Evolutionary conservation across 1,284 basidiomycete species (phyloP).

Genomic region (Trametes pubescens): DNA sequence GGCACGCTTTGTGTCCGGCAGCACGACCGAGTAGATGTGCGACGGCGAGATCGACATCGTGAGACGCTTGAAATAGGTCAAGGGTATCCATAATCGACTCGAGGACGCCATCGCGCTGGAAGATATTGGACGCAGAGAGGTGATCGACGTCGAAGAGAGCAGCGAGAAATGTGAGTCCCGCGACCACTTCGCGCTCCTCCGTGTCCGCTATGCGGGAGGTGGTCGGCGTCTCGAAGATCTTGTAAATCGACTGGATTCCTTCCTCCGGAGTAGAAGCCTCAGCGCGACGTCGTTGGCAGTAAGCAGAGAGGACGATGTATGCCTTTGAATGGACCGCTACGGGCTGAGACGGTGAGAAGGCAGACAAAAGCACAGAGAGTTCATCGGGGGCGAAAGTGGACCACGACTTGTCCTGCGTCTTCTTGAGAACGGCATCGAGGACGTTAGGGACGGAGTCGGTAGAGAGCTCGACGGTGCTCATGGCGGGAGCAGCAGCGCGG

Average conservation of each 20-base stretch:
- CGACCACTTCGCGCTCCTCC: slow-evolving; percentile 57
- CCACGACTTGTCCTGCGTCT: slow-evolving; percentile 45
- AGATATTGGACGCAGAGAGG: slow-evolving; percentile 65
- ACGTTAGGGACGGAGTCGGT: slow-evolving; percentile 23
- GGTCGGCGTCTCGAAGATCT: slow-evolving; percentile 57
- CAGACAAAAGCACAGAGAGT: slow-evolving; percentile 57
- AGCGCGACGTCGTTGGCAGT: slow-evolving; percentile 63
- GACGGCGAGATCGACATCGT: slow-evolving; percentile 57
- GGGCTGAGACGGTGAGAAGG: slow-evolving; percentile 59
- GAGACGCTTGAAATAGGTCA: slow-evolving; percentile 63
- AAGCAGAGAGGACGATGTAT: slow-evolving; percentile 69
- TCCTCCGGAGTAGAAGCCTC: slow-evolving; percentile 49
- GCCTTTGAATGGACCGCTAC: slow-evolving; percentile 64
- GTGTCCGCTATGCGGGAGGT: slow-evolving; percentile 59
- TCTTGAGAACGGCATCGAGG: slow-evolving; percentile 47
- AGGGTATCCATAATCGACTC: slow-evolving; percentile 70
- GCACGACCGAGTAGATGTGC: slow-evolving; percentile 80
- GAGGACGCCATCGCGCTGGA: slow-evolving; percentile 65
- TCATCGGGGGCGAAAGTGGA: slow-evolving; percentile 59
- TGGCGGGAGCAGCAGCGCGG: slow-evolving; percentile 16
- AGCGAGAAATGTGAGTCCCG: slow-evolving; percentile 67
- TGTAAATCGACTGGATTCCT: slow-evolving; percentile 56
- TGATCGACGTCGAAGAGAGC: slow-evolving; percentile 83
- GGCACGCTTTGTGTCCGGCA: slow-evolving; percentile 74
- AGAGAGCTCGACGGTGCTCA: slow-evolving; percentile 21